Percentiles rank a stretch among this genome's conserved stretches.
Evolutionary conservation across 495 filamentous ascomycete species (phyloP).

Genomic region (Hyaloscypha hepaticicola): DNA sequence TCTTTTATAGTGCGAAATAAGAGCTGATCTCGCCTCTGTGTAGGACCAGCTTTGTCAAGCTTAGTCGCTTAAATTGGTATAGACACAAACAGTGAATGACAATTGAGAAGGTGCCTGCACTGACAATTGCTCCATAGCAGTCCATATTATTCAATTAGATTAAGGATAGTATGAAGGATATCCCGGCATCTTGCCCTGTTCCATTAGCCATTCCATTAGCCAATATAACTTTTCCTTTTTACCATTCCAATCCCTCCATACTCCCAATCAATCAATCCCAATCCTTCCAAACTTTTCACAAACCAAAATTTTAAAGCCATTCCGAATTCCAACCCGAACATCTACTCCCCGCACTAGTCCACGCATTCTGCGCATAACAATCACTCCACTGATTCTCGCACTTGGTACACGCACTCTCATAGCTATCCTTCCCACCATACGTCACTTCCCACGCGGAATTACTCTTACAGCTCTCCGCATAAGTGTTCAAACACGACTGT

Average conservation of each 20-base stretch:
- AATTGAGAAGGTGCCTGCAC: too few relatives aligned
- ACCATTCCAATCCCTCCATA: neutral
- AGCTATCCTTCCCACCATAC: conserved; percentile 7
- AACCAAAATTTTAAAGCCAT: neutral
- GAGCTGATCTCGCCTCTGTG: too few relatives aligned
- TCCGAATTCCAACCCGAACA: conserved; percentile 8
- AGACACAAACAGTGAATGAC: too few relatives aligned
- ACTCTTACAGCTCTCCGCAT: conserved; percentile 40
- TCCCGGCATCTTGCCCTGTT: neutral
- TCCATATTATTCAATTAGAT: neutral
- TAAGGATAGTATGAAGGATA: neutral
- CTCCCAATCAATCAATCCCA: neutral
- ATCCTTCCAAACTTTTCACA: neutral
- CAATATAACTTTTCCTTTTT: neutral
- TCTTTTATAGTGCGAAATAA: too few relatives aligned
- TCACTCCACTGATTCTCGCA: conserved; percentile 40
- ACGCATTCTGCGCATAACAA: conserved; percentile 34
- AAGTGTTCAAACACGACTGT: conserved; percentile 40
- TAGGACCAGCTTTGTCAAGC: too few relatives aligned
- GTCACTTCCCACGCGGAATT: conserved; percentile 1
- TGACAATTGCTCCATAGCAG: too few relatives aligned
- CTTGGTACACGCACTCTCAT: conserved; percentile 33
- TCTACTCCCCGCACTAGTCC: conserved; percentile 16
- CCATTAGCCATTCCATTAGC: neutral
- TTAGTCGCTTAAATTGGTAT: too few relatives aligned